Evolutionary conservation across 805 yeast species (phyloP).

Genomic region (Jamesozyma piceae): DNA sequence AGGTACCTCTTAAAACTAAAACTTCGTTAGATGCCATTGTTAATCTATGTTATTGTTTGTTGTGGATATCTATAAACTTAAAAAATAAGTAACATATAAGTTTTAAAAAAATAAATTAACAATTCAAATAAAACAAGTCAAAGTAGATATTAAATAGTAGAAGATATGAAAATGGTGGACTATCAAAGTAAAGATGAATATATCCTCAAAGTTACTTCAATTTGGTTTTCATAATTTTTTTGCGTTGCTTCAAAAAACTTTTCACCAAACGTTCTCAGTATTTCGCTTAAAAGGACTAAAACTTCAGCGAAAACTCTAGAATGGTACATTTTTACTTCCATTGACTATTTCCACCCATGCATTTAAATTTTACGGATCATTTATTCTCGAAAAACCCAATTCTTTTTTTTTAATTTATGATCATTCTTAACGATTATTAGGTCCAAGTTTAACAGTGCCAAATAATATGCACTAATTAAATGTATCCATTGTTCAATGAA

Average conservation of each 20-base stretch:
- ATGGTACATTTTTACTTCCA: background rate
- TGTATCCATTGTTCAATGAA: no score
- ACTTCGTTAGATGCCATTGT: slow-evolving; percentile 78
- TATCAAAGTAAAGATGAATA: no score
- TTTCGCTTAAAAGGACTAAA: slow-evolving; percentile 13
- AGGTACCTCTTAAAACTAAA: slow-evolving; percentile 98
- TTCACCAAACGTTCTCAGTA: slow-evolving; percentile 20
- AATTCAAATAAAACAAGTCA: no score
- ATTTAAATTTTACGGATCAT: background rate
- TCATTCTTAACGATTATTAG: background rate
- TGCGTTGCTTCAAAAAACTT: slow-evolving; percentile 12
- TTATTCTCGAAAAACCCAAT: slow-evolving; percentile 1
- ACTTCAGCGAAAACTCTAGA: background rate
- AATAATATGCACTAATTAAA: no score
- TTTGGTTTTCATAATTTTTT: background rate
- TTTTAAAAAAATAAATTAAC: no score
- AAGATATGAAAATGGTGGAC: no score
- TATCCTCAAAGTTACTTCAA: background rate
- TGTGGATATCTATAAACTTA: background rate
- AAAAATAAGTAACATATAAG: background rate
- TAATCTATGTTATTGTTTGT: slow-evolving; percentile 8
- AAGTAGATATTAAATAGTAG: no score
- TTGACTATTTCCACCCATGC: slow-evolving; percentile 2
- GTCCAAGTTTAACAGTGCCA: background rate
- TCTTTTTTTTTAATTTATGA: background rate